phyloP scores from a whole-genome alignment of 2,329 filamentous ascomycete genomes.

The Xylariaceae sp. region DNA sequence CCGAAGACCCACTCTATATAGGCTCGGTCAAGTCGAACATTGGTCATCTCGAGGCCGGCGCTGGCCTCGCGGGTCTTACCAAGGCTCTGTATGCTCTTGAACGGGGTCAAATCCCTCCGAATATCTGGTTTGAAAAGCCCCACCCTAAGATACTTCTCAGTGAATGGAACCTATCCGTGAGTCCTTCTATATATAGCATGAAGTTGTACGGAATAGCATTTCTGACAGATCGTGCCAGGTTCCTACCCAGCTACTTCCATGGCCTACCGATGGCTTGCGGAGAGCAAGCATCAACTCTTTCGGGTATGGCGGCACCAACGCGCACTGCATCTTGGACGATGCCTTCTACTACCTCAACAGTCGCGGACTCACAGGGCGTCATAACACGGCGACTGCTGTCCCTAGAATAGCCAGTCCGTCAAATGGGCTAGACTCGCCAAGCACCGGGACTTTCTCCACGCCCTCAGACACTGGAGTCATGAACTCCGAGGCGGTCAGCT shows the following conservation, averaged over 20 bases:
- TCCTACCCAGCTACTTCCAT: slow-evolving; percentile 21
- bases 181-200: neutral
- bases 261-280: slow-evolving; percentile 23
- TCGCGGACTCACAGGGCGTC: slow-evolving; percentile 18
- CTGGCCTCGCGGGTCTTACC: slow-evolving; percentile 25
- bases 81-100: slow-evolving; percentile 23
- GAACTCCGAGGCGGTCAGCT: slow-evolving; percentile 13
- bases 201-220: neutral
- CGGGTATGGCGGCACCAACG: slow-evolving; percentile 33
- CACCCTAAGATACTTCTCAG: slow-evolving; percentile 26
- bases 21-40: slow-evolving; percentile 27
- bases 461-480: slow-evolving; percentile 17
- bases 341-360: slow-evolving; percentile 23
- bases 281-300: slow-evolving; percentile 32
- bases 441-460: slow-evolving; percentile 10
- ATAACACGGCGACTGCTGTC: slow-evolving; percentile 17
- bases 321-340: slow-evolving; percentile 30
- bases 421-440: slow-evolving; percentile 6
- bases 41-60: slow-evolving; percentile 22
- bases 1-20: slow-evolving; percentile 17
- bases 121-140: slow-evolving; percentile 23
- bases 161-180: slow-evolving; percentile 23
- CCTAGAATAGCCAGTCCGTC: neutral
- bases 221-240: slow-evolving; percentile 9
- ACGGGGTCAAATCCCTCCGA: slow-evolving; percentile 24